Evolutionary conservation across 371 early-diverging fungal genomes (phyloP), one percentile per base, ranked within the genome.

Genomic region (Smittium culicis): DNA sequence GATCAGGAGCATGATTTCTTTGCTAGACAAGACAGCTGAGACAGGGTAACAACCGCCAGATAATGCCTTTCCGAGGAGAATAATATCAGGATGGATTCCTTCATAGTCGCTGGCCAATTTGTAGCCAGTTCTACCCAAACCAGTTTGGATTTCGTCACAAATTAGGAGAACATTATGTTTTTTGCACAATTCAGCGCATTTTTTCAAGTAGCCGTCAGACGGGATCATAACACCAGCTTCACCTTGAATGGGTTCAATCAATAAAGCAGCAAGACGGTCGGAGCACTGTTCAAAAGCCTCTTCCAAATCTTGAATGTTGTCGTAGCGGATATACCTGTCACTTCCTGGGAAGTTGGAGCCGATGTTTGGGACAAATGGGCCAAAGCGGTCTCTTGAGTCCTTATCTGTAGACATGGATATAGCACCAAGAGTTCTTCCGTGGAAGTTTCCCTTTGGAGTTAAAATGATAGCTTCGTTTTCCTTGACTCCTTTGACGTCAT

Each of bases 91-190:
- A 67, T 87, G 89, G 72, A 98, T 79, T 69, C 83, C 76, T 61
- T 93, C 93, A 72, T 94, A 89, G 69, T 96, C 93, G 34, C 86
- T 79, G 65, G 95, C 94, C 54, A 96, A 86, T 84, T 95, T 82
- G 74, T 89, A 90, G 61, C 98, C 98, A 16, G 96, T 95, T 69
- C 98, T 88, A 17, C 82, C 94, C 35, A 98, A 80, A 65, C 98
- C 98, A n/a, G 95, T 91, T 79, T 98, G 98, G 74, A 98, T 92
- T 80, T 98, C 98, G 72, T 98, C 98, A 59, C 91, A 92, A 74
- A 98, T 95, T 68, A 98, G 87, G 66, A 98, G 81, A 27, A 94
- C 95, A 70, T 96, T 95, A 82, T 96, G 87, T 79, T 96, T 88
- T 75, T 91, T 89, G 88, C 97, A 98, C 54, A 96, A 83, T 25